phyloP scores from a whole-genome alignment of 2,329 filamentous ascomycete species.

The Penicillium concentricum region DNA sequence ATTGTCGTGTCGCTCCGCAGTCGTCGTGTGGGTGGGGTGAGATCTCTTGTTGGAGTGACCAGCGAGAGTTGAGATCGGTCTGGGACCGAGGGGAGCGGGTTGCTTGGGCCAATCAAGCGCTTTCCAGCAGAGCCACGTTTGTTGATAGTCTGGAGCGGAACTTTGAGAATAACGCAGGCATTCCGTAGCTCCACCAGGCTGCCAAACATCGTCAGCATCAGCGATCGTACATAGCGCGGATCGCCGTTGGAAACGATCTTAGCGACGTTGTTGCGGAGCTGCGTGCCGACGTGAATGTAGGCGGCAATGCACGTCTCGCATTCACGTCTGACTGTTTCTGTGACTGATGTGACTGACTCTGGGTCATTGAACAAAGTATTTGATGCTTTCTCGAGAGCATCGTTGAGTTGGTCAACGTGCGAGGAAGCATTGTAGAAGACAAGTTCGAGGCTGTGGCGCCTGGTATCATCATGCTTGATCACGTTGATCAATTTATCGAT shows the following conservation, averaged over 20 bases:
- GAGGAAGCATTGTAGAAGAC: slow-evolving; percentile 57
- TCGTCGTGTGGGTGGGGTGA: slow-evolving; percentile 44
- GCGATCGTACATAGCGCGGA: slow-evolving; percentile 56
- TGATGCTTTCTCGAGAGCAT: slow-evolving; percentile 52
- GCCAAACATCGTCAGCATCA: slow-evolving; percentile 59
- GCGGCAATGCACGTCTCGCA: slow-evolving; percentile 51
- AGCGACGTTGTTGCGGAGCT: slow-evolving; percentile 48
- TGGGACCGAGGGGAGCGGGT: slow-evolving; percentile 24
- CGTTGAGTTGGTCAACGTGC: slow-evolving; percentile 57
- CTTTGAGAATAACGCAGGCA: slow-evolving; percentile 54
- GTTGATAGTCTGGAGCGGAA: slow-evolving; percentile 34
- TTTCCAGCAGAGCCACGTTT: slow-evolving; percentile 30
- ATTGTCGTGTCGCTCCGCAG: slow-evolving; percentile 53
- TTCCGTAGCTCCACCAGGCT: slow-evolving; percentile 61
- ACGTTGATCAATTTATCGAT: slow-evolving; percentile 49
- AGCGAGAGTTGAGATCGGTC: slow-evolving; percentile 32
- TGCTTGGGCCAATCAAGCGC: slow-evolving; percentile 31
- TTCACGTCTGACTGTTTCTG: slow-evolving; percentile 46
- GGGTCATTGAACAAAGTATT: slow-evolving; percentile 51
- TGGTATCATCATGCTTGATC: slow-evolving; percentile 47
- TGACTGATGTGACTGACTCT: slow-evolving; percentile 43
- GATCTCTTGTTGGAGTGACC: slow-evolving; percentile 50
- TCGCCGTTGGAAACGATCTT: slow-evolving; percentile 58
- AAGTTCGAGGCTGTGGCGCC: slow-evolving; percentile 54
- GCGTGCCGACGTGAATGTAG: slow-evolving; percentile 50